Base-by-base conservation (phyloP, 257 asterid genomes). In the Asclepias syriaca region DNA sequence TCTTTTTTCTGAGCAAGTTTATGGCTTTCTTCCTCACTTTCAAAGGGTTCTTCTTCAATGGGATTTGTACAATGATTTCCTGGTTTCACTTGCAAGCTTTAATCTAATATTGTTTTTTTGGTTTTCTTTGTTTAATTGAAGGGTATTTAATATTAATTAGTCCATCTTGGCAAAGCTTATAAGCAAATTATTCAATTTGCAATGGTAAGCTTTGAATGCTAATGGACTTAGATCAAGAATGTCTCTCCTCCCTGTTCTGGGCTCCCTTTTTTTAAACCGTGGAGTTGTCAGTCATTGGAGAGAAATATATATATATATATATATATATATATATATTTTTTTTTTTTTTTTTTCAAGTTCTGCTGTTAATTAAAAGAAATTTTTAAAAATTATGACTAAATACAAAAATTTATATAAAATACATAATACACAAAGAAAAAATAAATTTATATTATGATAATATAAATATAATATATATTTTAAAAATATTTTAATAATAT, bases 161-260 rank as follows among this genome's bases (percentile, higher is more conserved):
- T 76, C 80, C 80, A 76, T 76, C 80, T 76, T 76, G 80, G 80
- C 80, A 65, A 76, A 70, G 80, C 76, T 76, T 76, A 50, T 2
- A 37, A 76, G 72, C 72, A 29, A 7, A 43, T 54, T 5, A 43
- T 19, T 22, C 39, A 11, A 2, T n/a, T 32, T 72, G 75, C 40
- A 27, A 65, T 76, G 76, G 18, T 70, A 45, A 76, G 72, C 37
- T 70, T 76, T 70, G 80, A 76, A 76, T 76, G 76, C 80, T 76
- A 70, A 76, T 76, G 80, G 76, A 70, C 80, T 63, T 6, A 70
- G 4, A 76, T 40, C 56, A 53, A 76, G 24, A 45, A 45, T 40
- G 72, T 64, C 75, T 76, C 75, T 76, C 75, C 80, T 63, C 68
- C 79, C 80, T 76, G 80, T 76, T 76, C 74, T 70, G 66, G 56